These are phyloP conservation scores for Colletotrichum neosansevieriae DNA, from an alignment of 2,329 filamentous ascomycete genomes.

Conservation along the genomic window DNA sequence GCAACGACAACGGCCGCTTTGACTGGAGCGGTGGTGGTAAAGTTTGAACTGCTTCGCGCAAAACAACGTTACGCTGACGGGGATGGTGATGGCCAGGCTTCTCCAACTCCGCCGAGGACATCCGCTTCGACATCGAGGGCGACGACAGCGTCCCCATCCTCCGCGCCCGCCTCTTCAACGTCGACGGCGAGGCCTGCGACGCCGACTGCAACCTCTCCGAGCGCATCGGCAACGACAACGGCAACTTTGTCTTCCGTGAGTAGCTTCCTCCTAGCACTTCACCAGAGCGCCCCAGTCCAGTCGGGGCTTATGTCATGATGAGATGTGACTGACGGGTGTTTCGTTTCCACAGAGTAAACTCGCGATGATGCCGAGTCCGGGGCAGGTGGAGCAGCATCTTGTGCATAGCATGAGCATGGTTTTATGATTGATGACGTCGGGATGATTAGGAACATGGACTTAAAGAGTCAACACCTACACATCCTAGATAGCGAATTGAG, in stretches of 20 bases:
- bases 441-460: slow-evolving; percentile 9
- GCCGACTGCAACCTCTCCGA: slow-evolving; percentile 68
- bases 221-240: slow-evolving; percentile 65
- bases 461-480: slow-evolving; percentile 6
- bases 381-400: slow-evolving; percentile 1
- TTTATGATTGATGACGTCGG: slow-evolving; percentile 17
- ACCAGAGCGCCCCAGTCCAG: too few relatives aligned
- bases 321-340: background rate
- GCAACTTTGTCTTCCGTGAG: slow-evolving; percentile 53
- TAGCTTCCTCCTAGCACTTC: background rate
- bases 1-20: slow-evolving; percentile 64
- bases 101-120: slow-evolving; percentile 57
- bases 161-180: slow-evolving; percentile 59
- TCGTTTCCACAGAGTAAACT: background rate
- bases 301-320: background rate
- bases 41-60: background rate
- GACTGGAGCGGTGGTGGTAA: slow-evolving; percentile 56
- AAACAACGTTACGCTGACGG: too few relatives aligned
- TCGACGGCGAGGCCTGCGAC: slow-evolving; percentile 54
- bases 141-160: slow-evolving; percentile 63
- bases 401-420: slow-evolving; percentile 4
- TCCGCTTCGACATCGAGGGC: slow-evolving; percentile 64
- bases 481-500: slow-evolving; percentile 34
- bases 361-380: background rate
- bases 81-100: slow-evolving; percentile 51